These are phyloP conservation scores for Cercospora janseana DNA, from an alignment of 2,329 filamentous ascomycete genomes.

Conservation along the genomic window DNA sequence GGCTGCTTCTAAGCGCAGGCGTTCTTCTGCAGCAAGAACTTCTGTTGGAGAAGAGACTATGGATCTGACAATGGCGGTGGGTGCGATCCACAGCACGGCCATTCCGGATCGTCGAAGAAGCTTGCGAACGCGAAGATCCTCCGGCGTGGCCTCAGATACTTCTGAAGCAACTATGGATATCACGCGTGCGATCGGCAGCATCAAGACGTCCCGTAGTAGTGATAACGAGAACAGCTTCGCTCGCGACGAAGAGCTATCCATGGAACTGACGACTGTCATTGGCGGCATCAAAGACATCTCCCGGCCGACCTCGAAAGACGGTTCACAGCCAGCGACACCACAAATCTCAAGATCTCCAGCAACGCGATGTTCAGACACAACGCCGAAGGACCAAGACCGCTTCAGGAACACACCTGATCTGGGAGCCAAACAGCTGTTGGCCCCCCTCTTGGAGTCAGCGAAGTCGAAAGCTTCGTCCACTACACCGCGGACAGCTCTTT, in stretches of 20 bases:
- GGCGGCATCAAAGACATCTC: slow-evolving; percentile 44
- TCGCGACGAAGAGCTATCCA: slow-evolving; percentile 51
- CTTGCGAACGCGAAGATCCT: slow-evolving; percentile 40
- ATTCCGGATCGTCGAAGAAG: slow-evolving; percentile 32
- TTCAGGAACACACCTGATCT: slow-evolving; percentile 55
- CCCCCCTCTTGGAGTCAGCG: slow-evolving; percentile 38
- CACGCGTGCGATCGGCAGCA: slow-evolving; percentile 53
- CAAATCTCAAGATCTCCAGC: slow-evolving; percentile 47
- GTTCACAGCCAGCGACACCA: slow-evolving; percentile 34
- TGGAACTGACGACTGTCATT: slow-evolving; percentile 53
- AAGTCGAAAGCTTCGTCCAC: slow-evolving; percentile 23
- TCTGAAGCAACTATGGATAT: slow-evolving; percentile 57
- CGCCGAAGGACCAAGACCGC: slow-evolving; percentile 56
- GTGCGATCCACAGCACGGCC: slow-evolving; percentile 37
- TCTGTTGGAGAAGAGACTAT: slow-evolving; percentile 44
- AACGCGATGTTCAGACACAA: slow-evolving; percentile 42
- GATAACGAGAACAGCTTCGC: slow-evolving; percentile 33
- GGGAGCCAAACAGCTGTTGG: slow-evolving; percentile 37
- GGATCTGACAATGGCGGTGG: slow-evolving; percentile 42
- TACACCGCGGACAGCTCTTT: slow-evolving; percentile 25
- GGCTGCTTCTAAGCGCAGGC: slow-evolving; percentile 37
- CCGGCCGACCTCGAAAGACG: slow-evolving; percentile 21
- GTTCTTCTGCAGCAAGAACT: slow-evolving; percentile 38
- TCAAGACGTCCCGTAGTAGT: slow-evolving; percentile 22
- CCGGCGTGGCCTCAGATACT: slow-evolving; percentile 36